Evolutionary conservation across 108 stramenopile species (phyloP), one percentile per base, ranked within the genome.

Genomic region (Pseudonitzschia multiseries): DNA sequence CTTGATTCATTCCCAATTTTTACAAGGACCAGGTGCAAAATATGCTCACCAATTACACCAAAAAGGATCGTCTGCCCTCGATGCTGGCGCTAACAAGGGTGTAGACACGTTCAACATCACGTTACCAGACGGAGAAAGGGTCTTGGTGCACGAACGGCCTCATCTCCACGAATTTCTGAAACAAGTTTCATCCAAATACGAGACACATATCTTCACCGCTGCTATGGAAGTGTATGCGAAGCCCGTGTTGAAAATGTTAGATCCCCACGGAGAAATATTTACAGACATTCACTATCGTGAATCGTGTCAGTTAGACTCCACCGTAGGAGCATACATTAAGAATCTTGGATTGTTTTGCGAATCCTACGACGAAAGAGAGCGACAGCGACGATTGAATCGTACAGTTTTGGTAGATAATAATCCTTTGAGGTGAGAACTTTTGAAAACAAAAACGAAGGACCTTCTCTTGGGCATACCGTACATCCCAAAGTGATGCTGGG

Each of bases 331-430:
- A 21, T 97, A 95, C 69, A 83, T 93, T 26, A 96, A 97, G 82
- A 94, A 98, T 50, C 66, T 71, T 20, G 32, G 33, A 14, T 40
- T 62, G 36, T 44, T 53, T 51, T 52, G 36, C 24, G 68, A 52
- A 15, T 62, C 64, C 31, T 28, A 71, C 59, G 59, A 65, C 61
- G 24, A 24, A 0, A 14, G 20, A 13, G 0, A 62, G n/a, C 32
- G 36, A 4, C 32, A 62, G 29, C 32, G 70, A 24, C 64, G 64
- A 57, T 63, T 81, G 46, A 61, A 42, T 73, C 93, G 97, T 21
- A 89, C 94, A 28, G 96, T 99, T 21, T 82, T 99, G 31, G 97
- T 99, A 53, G 99, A 99, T 79, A 99, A 99, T 83, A 96, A 96
- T 67, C 98, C 98, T 18, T 77, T 95, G 70, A 85, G 86, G 13